phyloP scores from a whole-genome alignment of 2,329 filamentous ascomycete species.

The Xylaria sp. region DNA sequence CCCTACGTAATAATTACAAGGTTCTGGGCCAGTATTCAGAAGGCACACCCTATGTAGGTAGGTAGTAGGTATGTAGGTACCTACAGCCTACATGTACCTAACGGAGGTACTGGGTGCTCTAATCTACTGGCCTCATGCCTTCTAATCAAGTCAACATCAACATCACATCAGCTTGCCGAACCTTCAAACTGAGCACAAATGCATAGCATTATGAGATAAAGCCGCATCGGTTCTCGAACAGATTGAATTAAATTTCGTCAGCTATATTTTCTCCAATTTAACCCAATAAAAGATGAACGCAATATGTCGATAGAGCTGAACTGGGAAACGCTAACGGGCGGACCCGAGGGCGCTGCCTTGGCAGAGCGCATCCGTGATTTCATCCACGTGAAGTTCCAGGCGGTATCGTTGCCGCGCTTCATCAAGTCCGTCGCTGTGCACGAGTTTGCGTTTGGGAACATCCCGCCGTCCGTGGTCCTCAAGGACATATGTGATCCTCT shows the following conservation, averaged over 20 bases:
- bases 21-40: too few relatives aligned
- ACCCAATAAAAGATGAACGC: constrained; percentile 12
- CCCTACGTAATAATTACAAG: too few relatives aligned
- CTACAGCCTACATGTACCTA: too few relatives aligned
- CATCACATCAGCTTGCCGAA: constrained; percentile 1
- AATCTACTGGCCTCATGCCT: too few relatives aligned
- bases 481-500: constrained; percentile 97
- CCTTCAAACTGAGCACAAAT: not conserved
- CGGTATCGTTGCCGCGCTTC: constrained; percentile 89
- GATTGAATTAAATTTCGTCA: not conserved
- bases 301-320: constrained; percentile 97
- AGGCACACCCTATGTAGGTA: too few relatives aligned
- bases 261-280: too few relatives aligned
- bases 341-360: constrained; percentile 84
- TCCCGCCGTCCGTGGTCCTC: constrained; percentile 85
- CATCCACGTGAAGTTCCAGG: constrained; percentile 95
- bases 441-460: constrained; percentile 88
- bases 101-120: too few relatives aligned
- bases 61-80: too few relatives aligned
- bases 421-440: constrained; percentile 96
- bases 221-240: not conserved
- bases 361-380: constrained; percentile 90
- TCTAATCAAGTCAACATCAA: not conserved
- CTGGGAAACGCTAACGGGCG: constrained; percentile 91
- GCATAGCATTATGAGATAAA: not conserved